Evolutionary conservation across 2,329 filamentous ascomycete genomes (phyloP).

Genomic region (Alternaria alternata): DNA sequence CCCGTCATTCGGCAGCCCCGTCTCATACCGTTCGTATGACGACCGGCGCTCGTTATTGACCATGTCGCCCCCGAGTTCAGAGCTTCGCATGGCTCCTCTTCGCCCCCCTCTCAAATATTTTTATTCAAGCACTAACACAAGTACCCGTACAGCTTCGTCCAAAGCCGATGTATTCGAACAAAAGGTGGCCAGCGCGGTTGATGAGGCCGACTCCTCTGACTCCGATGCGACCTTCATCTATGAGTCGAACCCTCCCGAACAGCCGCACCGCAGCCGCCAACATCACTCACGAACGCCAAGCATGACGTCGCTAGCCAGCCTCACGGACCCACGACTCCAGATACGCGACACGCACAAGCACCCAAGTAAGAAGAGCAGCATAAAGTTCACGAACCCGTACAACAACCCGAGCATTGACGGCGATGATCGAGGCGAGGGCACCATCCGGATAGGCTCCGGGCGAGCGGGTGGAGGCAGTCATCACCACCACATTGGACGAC

Average conservation of each 20-base stretch:
- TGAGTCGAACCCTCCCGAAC: constrained; percentile 87
- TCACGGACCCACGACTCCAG: constrained; percentile 65
- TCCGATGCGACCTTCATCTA: constrained; percentile 99
- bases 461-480: constrained; percentile 69
- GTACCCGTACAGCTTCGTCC: constrained; percentile 72
- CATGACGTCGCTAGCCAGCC: constrained; percentile 79
- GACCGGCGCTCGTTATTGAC: constrained; percentile 37
- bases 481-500: constrained; percentile 82
- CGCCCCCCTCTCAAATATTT: constrained; percentile 44
- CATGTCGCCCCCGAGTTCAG: constrained; percentile 38
- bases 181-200: constrained; percentile 93
- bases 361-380: constrained; percentile 82
- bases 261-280: constrained; percentile 73
- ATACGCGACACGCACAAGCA: constrained; percentile 69
- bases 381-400: constrained; percentile 89
- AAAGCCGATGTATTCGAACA: constrained; percentile 99
- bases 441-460: constrained; percentile 52
- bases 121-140: constrained; percentile 48
- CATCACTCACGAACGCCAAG: constrained; percentile 91
- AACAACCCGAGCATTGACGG: constrained; percentile 65
- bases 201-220: constrained; percentile 95
- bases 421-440: constrained; percentile 52
- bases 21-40: constrained; percentile 43
- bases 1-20: constrained; percentile 42
- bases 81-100: constrained; percentile 34